Conservation (phyloP, 306 rosid genomes). For the Albizia julibrissin region DNA sequence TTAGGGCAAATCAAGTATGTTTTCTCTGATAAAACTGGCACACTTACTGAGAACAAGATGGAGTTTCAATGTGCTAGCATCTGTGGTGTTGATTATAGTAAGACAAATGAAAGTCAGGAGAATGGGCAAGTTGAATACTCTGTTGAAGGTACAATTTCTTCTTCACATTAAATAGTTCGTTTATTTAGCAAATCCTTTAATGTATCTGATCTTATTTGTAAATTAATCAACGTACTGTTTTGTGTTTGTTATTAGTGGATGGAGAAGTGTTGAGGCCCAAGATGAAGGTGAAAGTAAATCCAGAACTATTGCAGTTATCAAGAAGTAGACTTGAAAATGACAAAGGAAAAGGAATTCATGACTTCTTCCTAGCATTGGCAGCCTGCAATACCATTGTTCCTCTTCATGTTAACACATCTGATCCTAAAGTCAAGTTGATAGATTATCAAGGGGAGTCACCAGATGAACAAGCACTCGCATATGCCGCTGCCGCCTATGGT, state of each 20-base stretch:
- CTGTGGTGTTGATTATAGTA: conserved; percentile 76
- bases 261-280: conserved; percentile 72
- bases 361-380: conserved; percentile 92
- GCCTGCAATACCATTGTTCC: conserved; percentile 98
- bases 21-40: conserved; percentile 96
- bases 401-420: conserved; percentile 64
- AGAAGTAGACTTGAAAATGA: conserved; percentile 44
- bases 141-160: conserved; percentile 52
- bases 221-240: conserved; percentile 26
- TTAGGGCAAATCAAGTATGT: conserved; percentile 91
- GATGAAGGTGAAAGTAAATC: conserved; percentile 75
- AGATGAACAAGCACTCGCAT: conserved; percentile 91
- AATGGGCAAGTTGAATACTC: conserved; percentile 53
- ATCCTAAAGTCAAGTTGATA: conserved; percentile 65
- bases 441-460: conserved; percentile 99
- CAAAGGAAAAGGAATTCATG: conserved; percentile 55
- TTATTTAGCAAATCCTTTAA: not conserved
- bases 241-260: conserved; percentile 53
- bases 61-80: conserved; percentile 92
- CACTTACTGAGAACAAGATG: conserved; percentile 98
- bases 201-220: conserved; percentile 8
- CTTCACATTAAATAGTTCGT: conserved; percentile 10
- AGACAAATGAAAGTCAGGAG: conserved; percentile 32
- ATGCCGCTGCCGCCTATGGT: conserved; percentile 94
- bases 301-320: conserved; percentile 57